Conservation (phyloP, 2,329 filamentous ascomycete genomes). For the Arthrocladium fulminans region DNA sequence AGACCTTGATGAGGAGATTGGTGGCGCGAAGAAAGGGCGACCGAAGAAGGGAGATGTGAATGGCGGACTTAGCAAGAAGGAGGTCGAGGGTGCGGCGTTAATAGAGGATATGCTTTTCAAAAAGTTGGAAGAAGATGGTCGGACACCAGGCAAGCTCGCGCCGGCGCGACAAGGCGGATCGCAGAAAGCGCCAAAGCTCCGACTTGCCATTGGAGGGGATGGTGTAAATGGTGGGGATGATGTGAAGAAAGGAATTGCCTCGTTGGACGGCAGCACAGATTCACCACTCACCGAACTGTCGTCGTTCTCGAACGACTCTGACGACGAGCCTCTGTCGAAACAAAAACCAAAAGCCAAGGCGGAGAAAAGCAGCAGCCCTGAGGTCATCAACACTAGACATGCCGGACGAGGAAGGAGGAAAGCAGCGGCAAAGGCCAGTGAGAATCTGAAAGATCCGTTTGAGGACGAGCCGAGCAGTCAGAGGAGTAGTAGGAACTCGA, state of each 20-base stretch:
- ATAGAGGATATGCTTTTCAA: slow-evolving; percentile 43
- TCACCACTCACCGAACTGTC: slow-evolving; percentile 1
- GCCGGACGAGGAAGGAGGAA: not conserved
- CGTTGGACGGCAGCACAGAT: not conserved
- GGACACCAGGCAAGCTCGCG: not conserved
- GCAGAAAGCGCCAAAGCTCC: too few species aligned
- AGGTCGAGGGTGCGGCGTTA: slow-evolving; percentile 41
- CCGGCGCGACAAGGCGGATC: not conserved
- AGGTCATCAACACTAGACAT: not conserved
- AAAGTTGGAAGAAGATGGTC: slow-evolving; percentile 26
- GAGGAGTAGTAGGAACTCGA: not conserved
- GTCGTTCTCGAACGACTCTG: not conserved
- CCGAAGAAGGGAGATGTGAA: slow-evolving; percentile 14
- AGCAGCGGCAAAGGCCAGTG: slow-evolving; percentile 1
- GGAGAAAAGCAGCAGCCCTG: not conserved
- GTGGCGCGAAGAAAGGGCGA: slow-evolving; percentile 14
- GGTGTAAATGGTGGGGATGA: too few species aligned
- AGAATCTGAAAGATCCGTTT: slow-evolving; percentile 6
- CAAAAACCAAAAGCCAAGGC: not conserved
- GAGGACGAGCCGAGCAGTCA: not conserved
- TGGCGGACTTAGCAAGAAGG: slow-evolving; percentile 26
- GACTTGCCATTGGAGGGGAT: too few species aligned
- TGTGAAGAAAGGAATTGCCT: not conserved
- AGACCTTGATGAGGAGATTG: slow-evolving; percentile 1
- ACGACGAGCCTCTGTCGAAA: not conserved